These are phyloP conservation scores for Penicillium paradoxum DNA, from an alignment of 495 filamentous ascomycete genomes.

Conservation along the genomic window DNA sequence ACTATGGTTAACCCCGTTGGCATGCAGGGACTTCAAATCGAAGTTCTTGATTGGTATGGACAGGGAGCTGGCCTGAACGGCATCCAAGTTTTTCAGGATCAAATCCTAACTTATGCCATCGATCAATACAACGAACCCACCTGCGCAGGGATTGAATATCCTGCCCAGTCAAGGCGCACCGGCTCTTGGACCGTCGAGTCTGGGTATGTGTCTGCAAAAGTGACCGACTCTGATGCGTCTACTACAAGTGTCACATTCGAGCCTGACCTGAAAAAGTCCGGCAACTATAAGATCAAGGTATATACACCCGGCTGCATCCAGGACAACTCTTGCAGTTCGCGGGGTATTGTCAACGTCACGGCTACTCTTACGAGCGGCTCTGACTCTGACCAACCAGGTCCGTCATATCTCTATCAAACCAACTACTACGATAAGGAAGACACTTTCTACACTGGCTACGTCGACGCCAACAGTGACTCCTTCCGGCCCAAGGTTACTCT, in stretches of 20 bases:
- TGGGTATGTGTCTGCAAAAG: conserved; percentile 67
- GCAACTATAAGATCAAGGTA: conserved; percentile 81
- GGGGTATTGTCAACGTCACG: conserved; percentile 77
- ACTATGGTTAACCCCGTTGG: conserved; percentile 80
- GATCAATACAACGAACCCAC: conserved; percentile 82
- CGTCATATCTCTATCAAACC: conserved; percentile 68
- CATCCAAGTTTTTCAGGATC: conserved; percentile 82
- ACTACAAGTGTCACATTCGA: conserved; percentile 63
- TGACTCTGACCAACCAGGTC: conserved; percentile 30
- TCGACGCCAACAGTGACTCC: conserved; percentile 66
- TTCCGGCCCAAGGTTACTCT: conserved; percentile 84
- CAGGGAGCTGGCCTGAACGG: conserved; percentile 80
- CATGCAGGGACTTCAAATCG: conserved; percentile 83
- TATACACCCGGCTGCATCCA: conserved; percentile 87
- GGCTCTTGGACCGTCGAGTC: conserved; percentile 72
- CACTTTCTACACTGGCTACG: conserved; percentile 73
- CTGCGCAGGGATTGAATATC: conserved; percentile 62
- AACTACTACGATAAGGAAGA: conserved; percentile 95
- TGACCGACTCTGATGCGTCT: conserved; percentile 51
- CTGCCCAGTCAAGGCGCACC: conserved; percentile 58
- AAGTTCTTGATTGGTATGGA: conserved; percentile 83
- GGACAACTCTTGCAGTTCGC: conserved; percentile 67
- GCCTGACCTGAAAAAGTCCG: conserved; percentile 82
- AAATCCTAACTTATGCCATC: conserved; percentile 80
- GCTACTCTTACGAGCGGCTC: conserved; percentile 57